These are phyloP conservation scores for Botrytis porri DNA, from an alignment of 2,329 filamentous ascomycete species.

Conservation along the genomic window DNA sequence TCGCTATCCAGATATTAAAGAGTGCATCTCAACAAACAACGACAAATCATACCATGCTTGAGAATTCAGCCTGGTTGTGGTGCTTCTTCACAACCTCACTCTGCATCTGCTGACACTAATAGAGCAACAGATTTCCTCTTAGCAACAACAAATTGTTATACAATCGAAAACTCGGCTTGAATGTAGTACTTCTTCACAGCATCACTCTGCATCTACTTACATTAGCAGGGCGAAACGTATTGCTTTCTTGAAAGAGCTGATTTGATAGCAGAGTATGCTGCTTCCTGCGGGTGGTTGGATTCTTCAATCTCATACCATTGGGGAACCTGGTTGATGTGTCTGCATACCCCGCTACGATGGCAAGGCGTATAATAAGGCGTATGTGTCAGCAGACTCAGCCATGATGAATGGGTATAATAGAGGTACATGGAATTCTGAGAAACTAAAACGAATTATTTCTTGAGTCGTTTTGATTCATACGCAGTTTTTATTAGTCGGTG, in stretches of 20 bases:
- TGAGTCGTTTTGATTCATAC: too few relatives aligned
- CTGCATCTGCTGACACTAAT: not conserved
- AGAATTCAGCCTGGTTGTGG: not conserved
- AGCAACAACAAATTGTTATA: too few relatives aligned
- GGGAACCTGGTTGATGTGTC: not conserved
- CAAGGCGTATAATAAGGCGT: not conserved
- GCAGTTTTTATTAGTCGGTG: too few relatives aligned
- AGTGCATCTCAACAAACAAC: not conserved
- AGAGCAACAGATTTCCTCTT: not conserved
- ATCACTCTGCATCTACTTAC: not conserved
- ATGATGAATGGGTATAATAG: not conserved
- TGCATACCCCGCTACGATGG: not conserved
- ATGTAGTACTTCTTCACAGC: not conserved
- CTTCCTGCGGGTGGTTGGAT: not conserved
- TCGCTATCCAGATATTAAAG: not conserved
- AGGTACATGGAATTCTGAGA: rapidly evolving
- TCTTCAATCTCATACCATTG: not conserved
- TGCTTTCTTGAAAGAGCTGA: too few relatives aligned
- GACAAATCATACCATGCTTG: not conserved
- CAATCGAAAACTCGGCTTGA: not conserved
- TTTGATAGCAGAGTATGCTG: not conserved
- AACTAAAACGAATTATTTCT: not conserved
- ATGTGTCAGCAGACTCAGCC: not conserved
- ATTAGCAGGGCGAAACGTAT: not conserved
- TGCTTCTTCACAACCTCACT: not conserved